Conservation (phyloP, 768 basidiomycete genomes). For the Leccinum uliginosum region DNA sequence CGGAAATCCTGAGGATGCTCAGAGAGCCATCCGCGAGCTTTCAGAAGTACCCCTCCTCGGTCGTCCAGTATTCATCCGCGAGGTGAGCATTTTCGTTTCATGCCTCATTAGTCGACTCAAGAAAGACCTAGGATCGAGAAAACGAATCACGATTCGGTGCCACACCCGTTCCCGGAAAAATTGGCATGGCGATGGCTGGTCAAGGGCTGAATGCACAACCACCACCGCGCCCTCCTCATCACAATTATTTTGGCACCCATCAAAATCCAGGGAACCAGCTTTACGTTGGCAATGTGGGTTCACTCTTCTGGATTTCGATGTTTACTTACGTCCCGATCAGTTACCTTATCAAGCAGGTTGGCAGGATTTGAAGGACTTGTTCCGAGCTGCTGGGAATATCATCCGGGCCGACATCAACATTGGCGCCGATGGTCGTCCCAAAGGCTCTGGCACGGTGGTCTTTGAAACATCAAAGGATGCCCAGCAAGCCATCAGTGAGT, state of each 20-base stretch:
- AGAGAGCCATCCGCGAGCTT: slow-evolving; percentile 84
- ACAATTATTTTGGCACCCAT: slow-evolving; percentile 61
- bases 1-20: slow-evolving; percentile 81
- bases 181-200: slow-evolving; percentile 95
- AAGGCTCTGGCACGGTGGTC: slow-evolving; percentile 96
- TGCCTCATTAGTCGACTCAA: neutral
- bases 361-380: slow-evolving; percentile 97
- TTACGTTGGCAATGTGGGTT: slow-evolving; percentile 83
- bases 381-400: slow-evolving; percentile 93
- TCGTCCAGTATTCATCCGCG: slow-evolving; percentile 93
- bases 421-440: slow-evolving; percentile 87
- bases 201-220: slow-evolving; percentile 75
- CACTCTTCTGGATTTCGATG: neutral
- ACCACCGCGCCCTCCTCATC: slow-evolving; percentile 78
- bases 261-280: slow-evolving; percentile 82
- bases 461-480: slow-evolving; percentile 92
- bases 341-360: slow-evolving; percentile 96
- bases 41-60: slow-evolving; percentile 89
- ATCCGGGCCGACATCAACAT: slow-evolving; percentile 95
- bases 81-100: slow-evolving; percentile 47
- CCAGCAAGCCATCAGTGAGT: slow-evolving; percentile 84
- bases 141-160: slow-evolving; percentile 93
- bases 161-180: slow-evolving; percentile 92
- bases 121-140: slow-evolving; percentile 77
- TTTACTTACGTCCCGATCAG: slow-evolving; percentile 36